Conservation (phyloP, 2,329 filamentous ascomycete species). For the Akanthomyces muscarius region DNA sequence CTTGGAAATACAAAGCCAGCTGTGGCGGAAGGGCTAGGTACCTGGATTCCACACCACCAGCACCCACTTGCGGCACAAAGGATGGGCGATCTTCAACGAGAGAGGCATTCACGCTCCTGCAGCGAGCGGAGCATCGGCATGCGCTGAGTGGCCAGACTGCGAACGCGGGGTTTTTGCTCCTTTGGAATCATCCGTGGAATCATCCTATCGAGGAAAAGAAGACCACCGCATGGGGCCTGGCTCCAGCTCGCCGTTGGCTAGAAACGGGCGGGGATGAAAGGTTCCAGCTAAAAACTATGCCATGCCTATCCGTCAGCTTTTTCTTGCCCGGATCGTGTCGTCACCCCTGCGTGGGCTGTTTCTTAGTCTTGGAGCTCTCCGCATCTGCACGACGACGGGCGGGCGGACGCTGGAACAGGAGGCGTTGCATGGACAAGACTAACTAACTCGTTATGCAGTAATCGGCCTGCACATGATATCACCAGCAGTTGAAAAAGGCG, state of each 20-base stretch:
- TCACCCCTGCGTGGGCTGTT: neutral
- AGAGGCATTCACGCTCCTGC: neutral
- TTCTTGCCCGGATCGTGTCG: neutral
- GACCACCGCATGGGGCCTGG: neutral
- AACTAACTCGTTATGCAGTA: too few relatives aligned
- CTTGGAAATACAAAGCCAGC: neutral
- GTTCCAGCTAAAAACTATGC: neutral
- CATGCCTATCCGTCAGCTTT: neutral
- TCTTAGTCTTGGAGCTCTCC: neutral
- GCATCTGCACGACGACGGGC: too few relatives aligned
- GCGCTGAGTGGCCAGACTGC: neutral
- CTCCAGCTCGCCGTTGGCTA: slow-evolving; percentile 2
- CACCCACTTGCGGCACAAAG: slow-evolving; percentile 3
- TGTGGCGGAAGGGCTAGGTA: neutral
- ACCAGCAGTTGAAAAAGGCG: neutral
- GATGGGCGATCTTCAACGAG: neutral
- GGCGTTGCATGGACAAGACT: too few relatives aligned
- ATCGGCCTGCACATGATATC: too few relatives aligned
- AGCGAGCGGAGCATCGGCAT: slow-evolving; percentile 1
- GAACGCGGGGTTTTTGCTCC: slow-evolving; percentile 5
- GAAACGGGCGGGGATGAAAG: neutral
- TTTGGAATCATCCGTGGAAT: slow-evolving; percentile 8
- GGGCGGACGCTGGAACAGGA: too few relatives aligned
- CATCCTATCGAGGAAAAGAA: neutral
- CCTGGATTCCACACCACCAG: slow-evolving; percentile 1